Base-by-base conservation (phyloP, 441 rosid genomes). In the Gossypium aridum region DNA sequence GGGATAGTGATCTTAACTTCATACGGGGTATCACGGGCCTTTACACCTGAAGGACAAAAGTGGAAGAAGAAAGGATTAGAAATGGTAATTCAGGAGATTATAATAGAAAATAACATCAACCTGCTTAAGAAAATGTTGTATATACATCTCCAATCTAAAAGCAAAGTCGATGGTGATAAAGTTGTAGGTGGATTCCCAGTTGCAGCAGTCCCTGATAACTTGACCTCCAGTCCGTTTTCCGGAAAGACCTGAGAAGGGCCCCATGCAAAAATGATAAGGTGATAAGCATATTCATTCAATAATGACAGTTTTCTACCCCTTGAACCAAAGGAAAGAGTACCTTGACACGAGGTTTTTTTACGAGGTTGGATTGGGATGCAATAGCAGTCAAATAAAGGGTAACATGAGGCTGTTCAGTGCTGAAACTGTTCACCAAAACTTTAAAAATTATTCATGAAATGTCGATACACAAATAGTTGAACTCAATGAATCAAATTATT, bases 361-460 rank as follows among this genome's bases (percentile, higher is more conserved):
- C 92, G 79, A 87, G 84, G 71, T 82, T 73, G 61, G 98, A 91
- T 75, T 77, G 82, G 59, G 96, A 88, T 74, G 95, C 89, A 83
- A 89, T 77, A 54, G 98, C 93, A 81, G 98, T 93, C 90, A 95
- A 87, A 78, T 95, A 89, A 74, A 95, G 97, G 69, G 90, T 72
- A 69, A 90, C 86, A 78, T 83, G 85, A 80, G 89, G 80, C 77
- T 95, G 99, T 70, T 90, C 97, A 5, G 98, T 90, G 71, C 75
- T 80, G 82, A 93, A 91, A 83, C 99, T 95, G 89, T 39, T 45
- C 60, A 64, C 56, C 25, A n/a, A 23, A 47, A 62, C 56, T 7
- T 34, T 65, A 65, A 9, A 59, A 6, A 37, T 34, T 65, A 55
- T 51, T 16, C 57, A 28, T 28, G 26, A 23, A 14, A 70, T 7